These are phyloP conservation scores for Didymella glomerata DNA, from an alignment of 2,329 filamentous ascomycete genomes.

Conservation along the genomic window DNA sequence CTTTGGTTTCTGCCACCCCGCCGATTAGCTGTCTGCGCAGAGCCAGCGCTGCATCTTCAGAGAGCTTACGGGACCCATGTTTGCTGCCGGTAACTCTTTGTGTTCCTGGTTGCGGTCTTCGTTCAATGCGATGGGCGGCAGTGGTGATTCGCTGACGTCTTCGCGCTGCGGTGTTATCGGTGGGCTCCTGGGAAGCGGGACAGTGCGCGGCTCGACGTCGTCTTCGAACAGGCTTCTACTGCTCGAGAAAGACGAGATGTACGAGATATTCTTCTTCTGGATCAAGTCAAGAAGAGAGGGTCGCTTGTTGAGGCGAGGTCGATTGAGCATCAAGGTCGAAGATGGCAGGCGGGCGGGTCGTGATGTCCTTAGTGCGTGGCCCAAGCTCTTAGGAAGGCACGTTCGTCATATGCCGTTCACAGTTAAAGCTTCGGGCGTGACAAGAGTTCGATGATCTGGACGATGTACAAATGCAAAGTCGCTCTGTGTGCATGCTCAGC, in stretches of 20 bases:
- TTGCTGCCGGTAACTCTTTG: slow-evolving; percentile 28
- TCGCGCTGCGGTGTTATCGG: slow-evolving; percentile 42
- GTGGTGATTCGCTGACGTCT: slow-evolving; percentile 33
- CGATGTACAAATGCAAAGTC: not conserved
- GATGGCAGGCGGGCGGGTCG: slow-evolving; percentile 28
- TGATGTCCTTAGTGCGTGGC: slow-evolving; percentile 17
- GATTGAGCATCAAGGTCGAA: slow-evolving; percentile 60
- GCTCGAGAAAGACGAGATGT: slow-evolving; percentile 51
- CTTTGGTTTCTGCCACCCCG: slow-evolving; percentile 44
- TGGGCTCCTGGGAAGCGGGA: slow-evolving; percentile 50
- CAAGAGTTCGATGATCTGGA: not conserved
- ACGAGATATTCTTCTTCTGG: slow-evolving; percentile 58
- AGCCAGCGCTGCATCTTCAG: not conserved
- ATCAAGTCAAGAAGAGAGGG: slow-evolving; percentile 71
- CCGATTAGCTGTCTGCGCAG: slow-evolving; percentile 37
- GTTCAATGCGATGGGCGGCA: slow-evolving; percentile 37
- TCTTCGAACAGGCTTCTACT: slow-evolving; percentile 32
- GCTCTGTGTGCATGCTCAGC: not conserved
- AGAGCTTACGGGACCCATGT: slow-evolving; percentile 52
- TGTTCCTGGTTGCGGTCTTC: slow-evolving; percentile 28
- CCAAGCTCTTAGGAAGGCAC: slow-evolving; percentile 13
- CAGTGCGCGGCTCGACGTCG: slow-evolving; percentile 40
- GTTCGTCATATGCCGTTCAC: slow-evolving; percentile 19
- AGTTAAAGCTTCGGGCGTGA: slow-evolving; percentile 2
- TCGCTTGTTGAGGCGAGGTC: slow-evolving; percentile 66